A percentile compares a stretch with the other conserved stretches of the same genome.
Evolutionary conservation across 2,329 filamentous ascomycete genomes (phyloP).

Genomic region (Aspergillus ibericus): DNA sequence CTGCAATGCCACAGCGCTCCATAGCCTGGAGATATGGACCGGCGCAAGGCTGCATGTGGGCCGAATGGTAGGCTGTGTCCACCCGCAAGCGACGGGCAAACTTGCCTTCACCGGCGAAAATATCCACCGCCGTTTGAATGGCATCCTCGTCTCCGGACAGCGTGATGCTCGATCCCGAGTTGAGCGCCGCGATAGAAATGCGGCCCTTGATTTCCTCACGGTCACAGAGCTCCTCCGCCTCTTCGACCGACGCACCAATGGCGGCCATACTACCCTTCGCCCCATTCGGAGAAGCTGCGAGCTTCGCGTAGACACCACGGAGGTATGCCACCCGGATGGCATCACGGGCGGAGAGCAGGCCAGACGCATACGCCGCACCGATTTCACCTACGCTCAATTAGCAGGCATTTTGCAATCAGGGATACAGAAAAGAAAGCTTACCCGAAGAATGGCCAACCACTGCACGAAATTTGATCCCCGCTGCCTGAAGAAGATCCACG

Average conservation of each 20-base stretch:
- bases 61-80: conserved; percentile 45
- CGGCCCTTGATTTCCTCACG: conserved; percentile 21
- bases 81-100: conserved; percentile 42
- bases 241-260: conserved; percentile 36
- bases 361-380: conserved; percentile 50
- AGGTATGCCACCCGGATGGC: conserved; percentile 48
- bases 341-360: conserved; percentile 38
- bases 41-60: conserved; percentile 37
- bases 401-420: too few relatives aligned
- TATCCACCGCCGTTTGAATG: conserved; percentile 27
- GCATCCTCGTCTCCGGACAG: conserved; percentile 42
- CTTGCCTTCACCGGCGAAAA: conserved; percentile 28
- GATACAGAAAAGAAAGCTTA: background rate
- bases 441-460: conserved; percentile 52
- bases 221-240: conserved; percentile 27
- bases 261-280: conserved; percentile 50
- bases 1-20: background rate
- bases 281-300: conserved; percentile 10
- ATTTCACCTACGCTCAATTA: conserved; percentile 40
- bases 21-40: conserved; percentile 23
- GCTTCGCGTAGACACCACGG: conserved; percentile 37
- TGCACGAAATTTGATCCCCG: conserved; percentile 31
- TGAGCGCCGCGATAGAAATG: conserved; percentile 33
- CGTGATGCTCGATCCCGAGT: conserved; percentile 43
- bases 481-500: conserved; percentile 18